Evolutionary conservation across 2,329 filamentous ascomycete species (phyloP).

Genomic region (Dothistroma pini): DNA sequence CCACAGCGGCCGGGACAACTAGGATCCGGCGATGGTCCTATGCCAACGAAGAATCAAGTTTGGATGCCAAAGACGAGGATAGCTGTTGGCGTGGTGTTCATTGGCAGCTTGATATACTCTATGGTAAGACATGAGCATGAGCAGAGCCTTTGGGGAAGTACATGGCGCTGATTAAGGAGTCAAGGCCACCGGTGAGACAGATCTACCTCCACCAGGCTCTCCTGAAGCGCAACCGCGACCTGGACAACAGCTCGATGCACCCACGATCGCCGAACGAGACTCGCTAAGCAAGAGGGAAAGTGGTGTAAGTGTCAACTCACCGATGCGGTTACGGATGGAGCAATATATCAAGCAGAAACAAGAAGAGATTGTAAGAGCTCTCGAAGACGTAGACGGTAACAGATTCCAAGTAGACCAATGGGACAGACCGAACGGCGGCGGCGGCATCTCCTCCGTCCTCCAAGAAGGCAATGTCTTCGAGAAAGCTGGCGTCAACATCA

Average conservation of each 20-base stretch:
- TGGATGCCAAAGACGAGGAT: conserved; percentile 43
- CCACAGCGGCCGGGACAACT: conserved; percentile 22
- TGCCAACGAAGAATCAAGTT: conserved; percentile 36
- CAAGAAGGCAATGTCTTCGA: conserved; percentile 98
- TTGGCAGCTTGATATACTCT: conserved; percentile 55
- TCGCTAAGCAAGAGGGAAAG: conserved; percentile 73
- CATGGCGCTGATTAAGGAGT: neutral
- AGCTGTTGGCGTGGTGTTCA: conserved; percentile 49
- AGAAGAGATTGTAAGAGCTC: conserved; percentile 74
- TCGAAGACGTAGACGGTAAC: conserved; percentile 79
- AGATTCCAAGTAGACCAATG: conserved; percentile 82
- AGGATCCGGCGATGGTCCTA: conserved; percentile 17
- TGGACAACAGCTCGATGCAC: conserved; percentile 50
- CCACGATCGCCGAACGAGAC: conserved; percentile 81
- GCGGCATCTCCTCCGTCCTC: conserved; percentile 89
- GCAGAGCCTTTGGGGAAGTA: neutral
- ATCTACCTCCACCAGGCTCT: conserved; percentile 7
- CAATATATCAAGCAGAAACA: conserved; percentile 93
- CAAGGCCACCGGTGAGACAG: conserved; percentile 38
- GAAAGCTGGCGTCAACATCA: conserved; percentile 94
- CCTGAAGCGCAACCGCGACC: conserved; percentile 8
- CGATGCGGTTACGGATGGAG: conserved; percentile 98
- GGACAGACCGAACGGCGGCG: conserved; percentile 82
- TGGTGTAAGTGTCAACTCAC: conserved; percentile 70
- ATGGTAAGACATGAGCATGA: conserved; percentile 46